Percentiles rank a stretch among this genome's conserved stretches.
phyloP scores from a whole-genome alignment of 805 yeast species.

The Sungouiozyma intestinalis region DNA sequence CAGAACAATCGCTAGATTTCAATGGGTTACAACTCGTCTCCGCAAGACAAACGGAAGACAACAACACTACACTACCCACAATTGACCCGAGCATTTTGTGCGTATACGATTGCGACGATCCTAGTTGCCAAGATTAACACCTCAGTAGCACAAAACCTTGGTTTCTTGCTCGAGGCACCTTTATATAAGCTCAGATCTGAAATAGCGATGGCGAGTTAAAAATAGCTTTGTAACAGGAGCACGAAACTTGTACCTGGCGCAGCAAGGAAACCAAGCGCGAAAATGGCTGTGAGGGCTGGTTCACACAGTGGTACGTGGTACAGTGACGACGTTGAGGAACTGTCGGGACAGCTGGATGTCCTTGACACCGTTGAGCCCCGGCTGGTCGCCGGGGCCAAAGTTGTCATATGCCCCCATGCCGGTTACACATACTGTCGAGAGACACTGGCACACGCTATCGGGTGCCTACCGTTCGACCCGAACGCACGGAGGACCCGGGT shows the following conservation, averaged over 20 bases:
- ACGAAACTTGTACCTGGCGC: neutral
- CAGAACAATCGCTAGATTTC: constrained; percentile 29
- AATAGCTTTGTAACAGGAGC: neutral
- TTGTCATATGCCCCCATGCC: constrained; percentile 55
- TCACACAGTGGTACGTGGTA: constrained; percentile 88
- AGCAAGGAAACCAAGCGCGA: constrained; percentile 1
- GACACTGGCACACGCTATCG: constrained; percentile 68
- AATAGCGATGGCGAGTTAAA: neutral
- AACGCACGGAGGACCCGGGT: constrained; percentile 38
- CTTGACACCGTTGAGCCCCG: constrained; percentile 11
- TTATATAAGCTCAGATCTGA: neutral
- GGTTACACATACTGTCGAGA: constrained; percentile 79
- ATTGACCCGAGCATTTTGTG: neutral
- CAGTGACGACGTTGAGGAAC: neutral
- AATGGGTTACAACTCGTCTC: constrained; percentile 37
- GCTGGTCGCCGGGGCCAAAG: constrained; percentile 22
- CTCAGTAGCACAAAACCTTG: no score
- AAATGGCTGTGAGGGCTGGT: constrained; percentile 41
- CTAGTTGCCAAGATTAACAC: no score
- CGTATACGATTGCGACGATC: no score
- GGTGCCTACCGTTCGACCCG: constrained; percentile 45
- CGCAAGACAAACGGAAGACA: constrained; percentile 1
- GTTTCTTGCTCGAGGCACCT: neutral
- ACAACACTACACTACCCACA: neutral
- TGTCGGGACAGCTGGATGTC: constrained; percentile 7